Conservation (phyloP, 2,329 filamentous ascomycete species). For the Apiospora rasikravindrae region DNA sequence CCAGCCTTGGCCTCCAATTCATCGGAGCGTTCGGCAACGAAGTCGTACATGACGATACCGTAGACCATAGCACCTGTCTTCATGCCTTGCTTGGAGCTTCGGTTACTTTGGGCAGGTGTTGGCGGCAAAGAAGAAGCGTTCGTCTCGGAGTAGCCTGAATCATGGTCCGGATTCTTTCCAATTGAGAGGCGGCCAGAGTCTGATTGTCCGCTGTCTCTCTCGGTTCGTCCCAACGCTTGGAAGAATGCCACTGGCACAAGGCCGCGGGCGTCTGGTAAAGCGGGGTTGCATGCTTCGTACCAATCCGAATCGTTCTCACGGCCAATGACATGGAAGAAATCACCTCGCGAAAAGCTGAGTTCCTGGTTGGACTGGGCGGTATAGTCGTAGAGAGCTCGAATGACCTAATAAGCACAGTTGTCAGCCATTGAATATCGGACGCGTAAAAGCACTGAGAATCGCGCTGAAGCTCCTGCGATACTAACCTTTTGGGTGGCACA, state of each 20-base stretch:
- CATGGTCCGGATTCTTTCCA: slow-evolving; percentile 74
- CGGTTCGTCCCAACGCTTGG: slow-evolving; percentile 88
- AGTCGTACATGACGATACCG: slow-evolving; percentile 96
- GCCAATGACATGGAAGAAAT: slow-evolving; percentile 98
- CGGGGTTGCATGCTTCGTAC: slow-evolving; percentile 98
- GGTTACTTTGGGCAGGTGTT: slow-evolving; percentile 46
- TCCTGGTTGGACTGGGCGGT: slow-evolving; percentile 77
- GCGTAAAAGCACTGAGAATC: too few relatives aligned
- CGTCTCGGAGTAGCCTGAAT: slow-evolving; percentile 83
- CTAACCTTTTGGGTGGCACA: slow-evolving; percentile 88
- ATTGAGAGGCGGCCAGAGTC: slow-evolving; percentile 56
- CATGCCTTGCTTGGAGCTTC: slow-evolving; percentile 56
- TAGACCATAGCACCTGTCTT: slow-evolving; percentile 86
- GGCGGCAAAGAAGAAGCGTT: slow-evolving; percentile 37
- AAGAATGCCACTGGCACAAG: slow-evolving; percentile 95
- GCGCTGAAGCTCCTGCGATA: background rate
- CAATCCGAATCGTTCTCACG: slow-evolving; percentile 93
- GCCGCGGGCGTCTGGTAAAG: slow-evolving; percentile 83
- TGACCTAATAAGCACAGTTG: slow-evolving; percentile 67
- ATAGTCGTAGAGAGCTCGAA: slow-evolving; percentile 95
- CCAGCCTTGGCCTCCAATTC: slow-evolving; percentile 94
- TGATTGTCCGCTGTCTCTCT: slow-evolving; percentile 83
- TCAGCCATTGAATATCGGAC: slow-evolving; percentile 25
- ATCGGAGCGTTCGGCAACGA: slow-evolving; percentile 92
- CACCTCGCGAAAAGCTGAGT: slow-evolving; percentile 89